Evolutionary conservation across 352 stramenopile genomes (phyloP).

Genomic region (Aphanomyces stellatus): DNA sequence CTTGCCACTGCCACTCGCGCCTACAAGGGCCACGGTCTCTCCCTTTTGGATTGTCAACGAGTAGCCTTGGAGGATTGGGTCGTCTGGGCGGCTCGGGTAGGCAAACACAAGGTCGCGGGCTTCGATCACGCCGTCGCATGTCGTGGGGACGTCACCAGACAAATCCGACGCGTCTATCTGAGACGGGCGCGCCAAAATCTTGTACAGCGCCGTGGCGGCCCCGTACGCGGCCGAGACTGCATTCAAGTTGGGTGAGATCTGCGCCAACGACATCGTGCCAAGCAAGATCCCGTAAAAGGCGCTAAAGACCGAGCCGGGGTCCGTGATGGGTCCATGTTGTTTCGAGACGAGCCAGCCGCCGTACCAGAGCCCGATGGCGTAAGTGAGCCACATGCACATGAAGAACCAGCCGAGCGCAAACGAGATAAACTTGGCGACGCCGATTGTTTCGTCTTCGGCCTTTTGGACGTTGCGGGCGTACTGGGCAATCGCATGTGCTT

Average conservation of each 20-base stretch:
- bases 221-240: conserved; percentile 31
- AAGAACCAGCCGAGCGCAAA: conserved; percentile 32
- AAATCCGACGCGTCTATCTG: conserved; percentile 38
- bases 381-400: conserved; percentile 40
- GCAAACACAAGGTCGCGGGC: conserved; percentile 58
- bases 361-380: conserved; percentile 43
- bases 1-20: conserved; percentile 39
- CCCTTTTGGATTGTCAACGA: conserved; percentile 27
- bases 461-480: conserved; percentile 27
- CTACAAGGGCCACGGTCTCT: conserved; percentile 33
- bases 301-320: conserved; percentile 31
- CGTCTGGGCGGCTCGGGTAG: conserved; percentile 55
- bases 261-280: conserved; percentile 28
- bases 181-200: conserved; percentile 40
- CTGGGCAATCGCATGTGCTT: conserved; percentile 32
- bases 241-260: conserved; percentile 40
- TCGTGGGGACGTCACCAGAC: conserved; percentile 28
- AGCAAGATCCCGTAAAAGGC: conserved; percentile 42
- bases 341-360: conserved; percentile 34
- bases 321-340: neutral
- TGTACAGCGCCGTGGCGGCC: conserved; percentile 31
- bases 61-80: conserved; percentile 19
- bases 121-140: conserved; percentile 36
- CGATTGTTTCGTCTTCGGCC: conserved; percentile 30
- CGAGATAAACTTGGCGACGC: conserved; percentile 27